Evolutionary conservation across 2,329 filamentous ascomycete genomes (phyloP), one percentile per base, ranked within the genome.

Genomic region (Spiromastix sp.): DNA sequence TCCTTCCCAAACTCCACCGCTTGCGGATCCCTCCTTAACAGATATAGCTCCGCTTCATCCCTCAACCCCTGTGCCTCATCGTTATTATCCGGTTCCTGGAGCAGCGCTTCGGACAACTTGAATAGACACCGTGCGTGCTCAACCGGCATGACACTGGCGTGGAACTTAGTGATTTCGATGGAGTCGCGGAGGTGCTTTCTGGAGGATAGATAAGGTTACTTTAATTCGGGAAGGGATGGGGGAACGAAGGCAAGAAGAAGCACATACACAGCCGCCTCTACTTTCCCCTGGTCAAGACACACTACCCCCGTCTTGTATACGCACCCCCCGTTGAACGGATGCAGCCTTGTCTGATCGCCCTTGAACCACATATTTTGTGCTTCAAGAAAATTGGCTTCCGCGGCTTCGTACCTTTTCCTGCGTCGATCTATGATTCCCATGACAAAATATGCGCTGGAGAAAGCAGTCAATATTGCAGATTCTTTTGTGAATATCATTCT

Each of bases 361-460:
- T 33, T 33, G 11, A 33, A 16, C 31, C 31, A 33, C n/a, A 22
- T 4, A 18, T 24, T 33, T 13, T 33, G 31, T n/a, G 31, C 31
- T 22, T 33, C 15, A 16, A 24, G 6, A 16, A 33, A 33, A 21
- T 16, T 10, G 20, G 31, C 31, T 24, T 33, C 31, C n/a, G 31
- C 31, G 6, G 31, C 7, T 22, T 21, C 20, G 11, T 5, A 4
- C 11, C 18, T 22, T n/a, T 18, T 18, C 20, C 18, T 5, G 20
- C 31, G 31, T 22, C 31, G 12, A 12, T 33, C 31, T n/a, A 33
- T 15, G 11, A 24, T 22, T 16, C 31, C 31, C 22, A 33, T 15
- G 20, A 36, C 33, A 21, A 36, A 36, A 15, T 36, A 36, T 29
- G 33, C 22, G 19, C 33, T 36, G 19, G 4, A 4, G n/a, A 36